Conservation (phyloP, 2,329 filamentous ascomycete genomes). For the Fusarium sp. region DNA sequence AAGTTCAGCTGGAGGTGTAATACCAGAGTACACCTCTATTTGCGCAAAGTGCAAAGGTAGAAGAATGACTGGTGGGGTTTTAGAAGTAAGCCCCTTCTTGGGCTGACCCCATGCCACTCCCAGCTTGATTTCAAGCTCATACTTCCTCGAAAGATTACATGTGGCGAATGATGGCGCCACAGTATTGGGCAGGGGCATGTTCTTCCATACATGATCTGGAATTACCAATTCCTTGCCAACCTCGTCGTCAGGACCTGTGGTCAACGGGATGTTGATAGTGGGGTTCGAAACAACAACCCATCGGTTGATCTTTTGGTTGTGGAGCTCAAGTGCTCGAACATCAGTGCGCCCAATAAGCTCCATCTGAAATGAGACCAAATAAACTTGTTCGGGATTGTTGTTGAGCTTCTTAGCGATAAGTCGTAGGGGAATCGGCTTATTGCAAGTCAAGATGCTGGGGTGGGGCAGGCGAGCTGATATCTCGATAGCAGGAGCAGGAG, state of each 20-base stretch:
- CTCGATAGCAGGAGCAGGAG: slow-evolving; percentile 74
- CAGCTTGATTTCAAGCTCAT: slow-evolving; percentile 85
- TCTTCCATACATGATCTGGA: slow-evolving; percentile 78
- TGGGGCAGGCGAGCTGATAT: slow-evolving; percentile 82
- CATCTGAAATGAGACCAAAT: slow-evolving; percentile 82
- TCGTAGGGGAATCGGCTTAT: slow-evolving; percentile 83
- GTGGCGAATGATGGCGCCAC: slow-evolving; percentile 88
- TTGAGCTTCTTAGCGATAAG: slow-evolving; percentile 82
- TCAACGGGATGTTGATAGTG: slow-evolving; percentile 77
- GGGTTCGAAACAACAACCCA: slow-evolving; percentile 81
- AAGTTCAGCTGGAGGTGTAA: slow-evolving; percentile 81
- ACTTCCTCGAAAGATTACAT: slow-evolving; percentile 85
- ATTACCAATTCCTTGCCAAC: slow-evolving; percentile 75
- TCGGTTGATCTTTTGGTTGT: slow-evolving; percentile 74
- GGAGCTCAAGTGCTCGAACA: slow-evolving; percentile 80
- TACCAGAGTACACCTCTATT: slow-evolving; percentile 87
- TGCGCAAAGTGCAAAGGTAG: slow-evolving; percentile 80
- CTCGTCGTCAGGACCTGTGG: slow-evolving; percentile 63
- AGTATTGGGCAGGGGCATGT: slow-evolving; percentile 79
- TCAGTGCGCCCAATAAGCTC: slow-evolving; percentile 83
- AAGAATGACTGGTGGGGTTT: slow-evolving; percentile 74
- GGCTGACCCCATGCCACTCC: slow-evolving; percentile 79
- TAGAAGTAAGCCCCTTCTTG: slow-evolving; percentile 47
- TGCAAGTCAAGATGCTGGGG: slow-evolving; percentile 89
- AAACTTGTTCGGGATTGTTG: slow-evolving; percentile 75